phyloP scores from a whole-genome alignment of 2,329 filamentous ascomycete genomes.

The Phialocephala subalpina region DNA sequence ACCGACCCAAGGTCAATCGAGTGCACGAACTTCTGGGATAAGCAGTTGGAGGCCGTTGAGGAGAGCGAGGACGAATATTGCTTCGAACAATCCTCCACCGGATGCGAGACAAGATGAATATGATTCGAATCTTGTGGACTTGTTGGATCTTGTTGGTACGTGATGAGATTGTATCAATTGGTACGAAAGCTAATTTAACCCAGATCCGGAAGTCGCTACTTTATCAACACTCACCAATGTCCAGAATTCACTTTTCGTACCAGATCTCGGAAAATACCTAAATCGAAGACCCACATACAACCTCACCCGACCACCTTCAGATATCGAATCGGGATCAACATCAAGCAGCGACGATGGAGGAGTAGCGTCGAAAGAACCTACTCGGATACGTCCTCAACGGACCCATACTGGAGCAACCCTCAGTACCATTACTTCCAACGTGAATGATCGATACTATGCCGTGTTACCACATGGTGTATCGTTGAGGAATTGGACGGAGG shows the following conservation, averaged over 20 bases:
- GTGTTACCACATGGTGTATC: conserved; percentile 78
- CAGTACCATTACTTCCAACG: conserved; percentile 70
- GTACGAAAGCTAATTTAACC: conserved; percentile 19
- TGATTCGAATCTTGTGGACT: conserved; percentile 68
- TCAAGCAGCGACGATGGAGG: conserved; percentile 18
- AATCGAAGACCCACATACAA: conserved; percentile 84
- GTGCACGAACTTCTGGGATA: background rate
- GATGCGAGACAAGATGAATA: conserved; percentile 54
- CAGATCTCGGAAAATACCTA: conserved; percentile 77
- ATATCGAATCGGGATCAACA: conserved; percentile 28
- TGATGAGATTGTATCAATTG: conserved; percentile 14
- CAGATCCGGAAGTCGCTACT: conserved; percentile 66
- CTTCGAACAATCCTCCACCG: background rate
- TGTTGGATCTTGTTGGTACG: conserved; percentile 74
- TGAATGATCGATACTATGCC: conserved; percentile 78
- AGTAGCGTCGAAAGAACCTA: conserved; percentile 19
- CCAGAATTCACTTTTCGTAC: conserved; percentile 88
- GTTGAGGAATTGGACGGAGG: conserved; percentile 76
- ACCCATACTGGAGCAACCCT: conserved; percentile 37
- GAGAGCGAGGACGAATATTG: conserved; percentile 34
- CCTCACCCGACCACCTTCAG: conserved; percentile 60
- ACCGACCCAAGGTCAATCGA: background rate
- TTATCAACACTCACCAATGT: conserved; percentile 87
- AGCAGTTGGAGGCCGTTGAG: conserved; percentile 27
- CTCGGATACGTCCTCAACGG: conserved; percentile 29